A percentile compares a stretch with the other conserved stretches of the same genome.
Conservation (phyloP, 108 stramenopile genomes). For the Mayamaea pseudoterrestris region DNA sequence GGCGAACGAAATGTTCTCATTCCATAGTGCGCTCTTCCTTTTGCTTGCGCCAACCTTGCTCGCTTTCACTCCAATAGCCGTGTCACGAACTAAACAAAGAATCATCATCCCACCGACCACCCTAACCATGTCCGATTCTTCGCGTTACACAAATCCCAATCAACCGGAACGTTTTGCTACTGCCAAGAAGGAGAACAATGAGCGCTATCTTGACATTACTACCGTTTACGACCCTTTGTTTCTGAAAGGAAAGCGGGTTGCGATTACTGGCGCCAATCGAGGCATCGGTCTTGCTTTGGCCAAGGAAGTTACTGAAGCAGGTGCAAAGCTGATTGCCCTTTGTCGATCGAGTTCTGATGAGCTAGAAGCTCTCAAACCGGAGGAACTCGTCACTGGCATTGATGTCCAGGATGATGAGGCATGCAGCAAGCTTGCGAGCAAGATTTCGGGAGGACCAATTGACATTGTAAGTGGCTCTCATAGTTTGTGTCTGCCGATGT, state of each 20-base stretch:
- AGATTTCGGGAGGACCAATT: slow-evolving; percentile 24
- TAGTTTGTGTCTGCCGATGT: neutral
- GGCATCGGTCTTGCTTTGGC: slow-evolving; percentile 43
- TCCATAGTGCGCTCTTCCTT: no score
- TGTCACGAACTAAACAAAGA: no score
- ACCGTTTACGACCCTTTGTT: slow-evolving; percentile 19
- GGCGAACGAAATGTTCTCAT: no score
- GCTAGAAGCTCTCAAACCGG: slow-evolving; percentile 22
- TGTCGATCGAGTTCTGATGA: slow-evolving; percentile 17
- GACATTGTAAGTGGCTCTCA: slow-evolving; percentile 25
- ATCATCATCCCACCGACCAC: neutral
- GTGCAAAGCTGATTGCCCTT: slow-evolving; percentile 37
- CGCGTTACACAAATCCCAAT: slow-evolving; percentile 18
- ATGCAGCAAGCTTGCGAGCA: slow-evolving; percentile 14
- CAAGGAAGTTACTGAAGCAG: slow-evolving; percentile 32
- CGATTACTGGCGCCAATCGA: slow-evolving; percentile 45
- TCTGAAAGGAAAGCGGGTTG: slow-evolving; percentile 29
- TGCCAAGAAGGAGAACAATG: slow-evolving; percentile 21
- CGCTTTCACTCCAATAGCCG: no score
- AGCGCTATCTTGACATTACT: slow-evolving; percentile 28
- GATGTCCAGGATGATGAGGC: slow-evolving; percentile 36
- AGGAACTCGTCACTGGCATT: slow-evolving; percentile 25
- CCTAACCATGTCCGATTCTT: slow-evolving; percentile 4
- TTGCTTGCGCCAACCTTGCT: no score
- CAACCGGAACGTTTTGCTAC: slow-evolving; percentile 26